These are phyloP conservation scores for Claviceps cyperi DNA, from an alignment of 2,329 filamentous ascomycete genomes.

Conservation along the genomic window DNA sequence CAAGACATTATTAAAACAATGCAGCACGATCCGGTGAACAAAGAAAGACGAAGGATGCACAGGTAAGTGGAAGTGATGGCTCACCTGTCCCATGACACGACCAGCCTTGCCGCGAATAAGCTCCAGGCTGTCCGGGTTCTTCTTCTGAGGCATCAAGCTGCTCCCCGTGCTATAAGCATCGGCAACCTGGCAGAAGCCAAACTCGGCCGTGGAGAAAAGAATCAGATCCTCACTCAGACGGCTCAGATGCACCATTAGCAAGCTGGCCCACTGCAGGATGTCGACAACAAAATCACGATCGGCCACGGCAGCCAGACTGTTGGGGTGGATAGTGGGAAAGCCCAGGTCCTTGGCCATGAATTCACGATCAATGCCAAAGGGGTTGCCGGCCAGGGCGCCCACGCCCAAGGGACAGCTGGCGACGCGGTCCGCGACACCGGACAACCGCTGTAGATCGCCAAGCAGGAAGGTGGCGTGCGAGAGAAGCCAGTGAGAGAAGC, in stretches of 20 bases:
- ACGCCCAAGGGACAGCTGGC: conserved; percentile 14
- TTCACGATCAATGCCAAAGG: conserved; percentile 17
- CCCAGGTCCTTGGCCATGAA: conserved; percentile 46
- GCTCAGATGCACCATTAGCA: conserved; percentile 9
- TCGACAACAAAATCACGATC: conserved; percentile 64
- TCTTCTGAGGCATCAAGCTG: conserved; percentile 2
- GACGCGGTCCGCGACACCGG: conserved; percentile 11
- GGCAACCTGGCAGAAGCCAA: conserved; percentile 1
- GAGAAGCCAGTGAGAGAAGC: conserved; percentile 12
- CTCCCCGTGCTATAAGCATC: conserved; percentile 1
- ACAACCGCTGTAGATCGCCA: conserved; percentile 14
- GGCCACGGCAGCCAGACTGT: conserved; percentile 55
- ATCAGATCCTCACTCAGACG: neutral
- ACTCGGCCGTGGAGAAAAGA: conserved; percentile 1
- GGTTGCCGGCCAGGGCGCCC: conserved; percentile 15
- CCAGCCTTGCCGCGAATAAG: conserved; percentile 7
- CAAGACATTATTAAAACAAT: too few relatives aligned
- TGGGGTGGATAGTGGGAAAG: conserved; percentile 53
- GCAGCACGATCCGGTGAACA: neutral
- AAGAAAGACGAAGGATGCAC: neutral
- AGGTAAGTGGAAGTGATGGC: neutral
- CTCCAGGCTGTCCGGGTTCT: conserved; percentile 13
- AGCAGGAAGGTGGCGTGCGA: conserved; percentile 12
- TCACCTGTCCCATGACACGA: neutral
- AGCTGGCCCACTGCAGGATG: conserved; percentile 29